Percentiles rank a stretch among this genome's conserved stretches.
phyloP scores from a whole-genome alignment of 2,329 filamentous ascomycete genomes.

The Anisogramma anomala region DNA sequence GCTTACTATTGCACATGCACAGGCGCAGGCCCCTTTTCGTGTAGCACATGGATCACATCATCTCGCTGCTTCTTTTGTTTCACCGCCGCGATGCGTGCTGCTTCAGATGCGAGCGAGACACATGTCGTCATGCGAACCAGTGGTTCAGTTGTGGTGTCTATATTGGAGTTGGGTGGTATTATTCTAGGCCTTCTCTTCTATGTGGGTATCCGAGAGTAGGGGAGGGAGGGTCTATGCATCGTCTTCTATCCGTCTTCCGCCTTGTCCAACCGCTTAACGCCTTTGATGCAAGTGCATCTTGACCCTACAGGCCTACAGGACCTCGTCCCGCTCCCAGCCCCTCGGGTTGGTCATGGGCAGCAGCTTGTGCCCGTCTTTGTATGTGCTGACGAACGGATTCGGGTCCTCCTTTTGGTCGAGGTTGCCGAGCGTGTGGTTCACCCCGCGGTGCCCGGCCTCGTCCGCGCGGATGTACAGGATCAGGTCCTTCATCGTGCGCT shows the following conservation, averaged over 20 bases:
- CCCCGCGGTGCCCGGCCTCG: constrained; percentile 81
- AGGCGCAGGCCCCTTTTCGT: too few relatives aligned
- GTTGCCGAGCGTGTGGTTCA: constrained; percentile 91
- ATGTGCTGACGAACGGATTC: constrained; percentile 81
- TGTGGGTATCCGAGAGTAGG: constrained; percentile 7
- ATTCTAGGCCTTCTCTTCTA: too few relatives aligned
- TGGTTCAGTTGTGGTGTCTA: too few relatives aligned
- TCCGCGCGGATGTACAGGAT: constrained; percentile 65
- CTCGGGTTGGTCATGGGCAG: constrained; percentile 52
- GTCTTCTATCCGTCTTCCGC: neutral
- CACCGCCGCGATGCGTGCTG: too few relatives aligned
- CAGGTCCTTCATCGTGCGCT: constrained; percentile 73
- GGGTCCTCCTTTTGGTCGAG: constrained; percentile 76
- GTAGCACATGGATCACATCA: too few relatives aligned
- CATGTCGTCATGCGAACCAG: neutral
- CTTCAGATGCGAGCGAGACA: neutral
- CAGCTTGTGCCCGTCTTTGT: constrained; percentile 54
- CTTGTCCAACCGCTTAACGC: neutral
- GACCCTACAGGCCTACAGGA: constrained; percentile 27
- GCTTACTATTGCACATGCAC: constrained; percentile 1
- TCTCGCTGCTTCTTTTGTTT: too few relatives aligned
- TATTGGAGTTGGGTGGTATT: too few relatives aligned
- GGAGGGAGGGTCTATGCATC: too few relatives aligned
- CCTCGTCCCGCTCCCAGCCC: constrained; percentile 77
- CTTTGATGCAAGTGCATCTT: neutral